Evolutionary conservation across 2,329 filamentous ascomycete species (phyloP), one percentile per base, ranked within the genome.

Genomic region (Phaeosphaeria sp.): DNA sequence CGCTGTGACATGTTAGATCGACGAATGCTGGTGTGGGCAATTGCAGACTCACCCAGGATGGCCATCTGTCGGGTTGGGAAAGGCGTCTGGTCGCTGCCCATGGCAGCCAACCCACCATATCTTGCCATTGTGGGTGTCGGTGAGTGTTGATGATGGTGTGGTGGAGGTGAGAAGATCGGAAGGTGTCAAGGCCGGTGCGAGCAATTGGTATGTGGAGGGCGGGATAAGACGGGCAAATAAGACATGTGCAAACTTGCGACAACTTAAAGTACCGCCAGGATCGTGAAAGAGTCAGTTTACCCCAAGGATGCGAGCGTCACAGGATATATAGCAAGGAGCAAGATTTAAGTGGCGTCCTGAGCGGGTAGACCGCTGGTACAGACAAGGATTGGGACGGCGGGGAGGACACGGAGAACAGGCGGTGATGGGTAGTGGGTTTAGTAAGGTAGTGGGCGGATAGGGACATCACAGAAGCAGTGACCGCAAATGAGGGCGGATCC

Each of bases 51-150:
- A 86, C 84, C 83, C 53, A 86, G 74, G 22, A 86, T 75, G 56
- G 83, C 84, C 66, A 89, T 80, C 69, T 89, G 87, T 65, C 79
- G 81, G 40, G 80, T 78, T 40, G 87, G 87, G 74, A 89, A 89
- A 46, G 78, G 72, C 56, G 79, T 74, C 61, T 77, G 69, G 56
- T 65, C 65, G 61, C 65, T 72, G 60, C 64, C 53, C 47, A 68
- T 57, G 67, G 72, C 63, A 66, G 65, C 53, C 36, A 63, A 54
- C 57, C 68, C 60, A 60, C 72, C 64, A 60, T 71, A 62, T 51
- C 66, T 68, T 73, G 67, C 66, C 74, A 76, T 75, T 56, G 62
- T 50, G 56, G 59, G 40, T 15, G 11, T 4, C n/a, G 25, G 24
- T 47, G 6, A 36, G 22, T 33, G 46, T 30, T 2, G 20, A 24